Conservation (phyloP, 345 rosid species). For the Abelmoschus esculentus region DNA sequence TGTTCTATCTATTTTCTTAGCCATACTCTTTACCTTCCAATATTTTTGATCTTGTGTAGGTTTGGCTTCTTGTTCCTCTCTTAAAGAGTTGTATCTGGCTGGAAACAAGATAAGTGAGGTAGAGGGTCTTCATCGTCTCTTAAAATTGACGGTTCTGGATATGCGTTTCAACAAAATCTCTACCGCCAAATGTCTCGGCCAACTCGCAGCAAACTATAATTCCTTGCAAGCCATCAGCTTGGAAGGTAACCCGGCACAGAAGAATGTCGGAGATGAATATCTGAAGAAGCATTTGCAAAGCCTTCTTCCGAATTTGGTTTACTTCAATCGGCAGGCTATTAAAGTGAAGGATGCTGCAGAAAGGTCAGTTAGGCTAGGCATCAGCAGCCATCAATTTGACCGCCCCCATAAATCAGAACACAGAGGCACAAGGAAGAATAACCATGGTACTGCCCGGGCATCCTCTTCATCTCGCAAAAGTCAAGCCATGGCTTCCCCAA, state of each 20-base stretch:
- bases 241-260: constrained; percentile 97
- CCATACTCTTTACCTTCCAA: not conserved
- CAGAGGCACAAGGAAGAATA: constrained; percentile 52
- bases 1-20: not conserved
- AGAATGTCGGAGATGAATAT: constrained; percentile 92
- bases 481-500: constrained; percentile 35
- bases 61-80: constrained; percentile 85
- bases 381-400: constrained; percentile 51
- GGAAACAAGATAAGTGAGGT: constrained; percentile 91
- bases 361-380: constrained; percentile 53
- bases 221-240: constrained; percentile 91
- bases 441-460: constrained; percentile 40
- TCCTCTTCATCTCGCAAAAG: constrained; percentile 44
- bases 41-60: constrained; percentile 28
- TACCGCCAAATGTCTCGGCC: constrained; percentile 77
- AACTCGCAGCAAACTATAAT: constrained; percentile 92
- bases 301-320: constrained; percentile 73
- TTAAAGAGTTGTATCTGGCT: constrained; percentile 90
- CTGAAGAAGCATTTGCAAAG: constrained; percentile 71
- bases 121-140: constrained; percentile 92
- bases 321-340: constrained; percentile 68
- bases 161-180: constrained; percentile 88
- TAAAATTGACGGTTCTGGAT: constrained; percentile 74
- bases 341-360: constrained; percentile 69
- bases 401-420: constrained; percentile 54